A percentile compares a stretch with the other conserved stretches of the same genome.
These are phyloP conservation scores for Candida orba DNA, from an alignment of 805 yeast genomes.

Conservation along the genomic window DNA sequence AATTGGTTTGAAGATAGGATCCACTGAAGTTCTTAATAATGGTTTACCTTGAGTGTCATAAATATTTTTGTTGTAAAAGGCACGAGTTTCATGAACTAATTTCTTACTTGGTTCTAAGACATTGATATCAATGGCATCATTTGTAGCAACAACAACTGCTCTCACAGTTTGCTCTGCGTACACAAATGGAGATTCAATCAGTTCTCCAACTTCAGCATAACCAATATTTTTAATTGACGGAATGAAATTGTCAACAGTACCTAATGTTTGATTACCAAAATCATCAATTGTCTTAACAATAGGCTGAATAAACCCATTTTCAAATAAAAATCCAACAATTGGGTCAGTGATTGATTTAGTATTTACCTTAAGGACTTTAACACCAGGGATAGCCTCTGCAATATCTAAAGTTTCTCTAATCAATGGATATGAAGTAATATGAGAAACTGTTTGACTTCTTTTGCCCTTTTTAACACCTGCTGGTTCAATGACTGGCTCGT, in stretches of 20 bases:
- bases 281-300: slow-evolving; percentile 43
- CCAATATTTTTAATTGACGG: slow-evolving; percentile 56
- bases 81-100: slow-evolving; percentile 41
- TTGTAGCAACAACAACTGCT: slow-evolving; percentile 29
- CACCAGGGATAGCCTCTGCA: slow-evolving; percentile 29
- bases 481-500: background rate
- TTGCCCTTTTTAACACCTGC: too few relatives aligned
- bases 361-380: slow-evolving; percentile 28
- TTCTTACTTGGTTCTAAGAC: slow-evolving; percentile 42
- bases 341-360: slow-evolving; percentile 25
- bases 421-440: slow-evolving; percentile 41
- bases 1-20: slow-evolving; percentile 55
- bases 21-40: slow-evolving; percentile 51
- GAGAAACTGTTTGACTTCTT: slow-evolving; percentile 22
- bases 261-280: slow-evolving; percentile 48
- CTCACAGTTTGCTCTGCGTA: slow-evolving; percentile 34
- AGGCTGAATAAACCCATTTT: slow-evolving; percentile 33
- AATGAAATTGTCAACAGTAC: slow-evolving; percentile 45
- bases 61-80: slow-evolving; percentile 41
- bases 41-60: slow-evolving; percentile 59
- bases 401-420: slow-evolving; percentile 33
- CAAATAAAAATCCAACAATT: slow-evolving; percentile 23
- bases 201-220: slow-evolving; percentile 39
- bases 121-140: slow-evolving; percentile 27
- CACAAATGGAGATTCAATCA: slow-evolving; percentile 45